phyloP scores from a whole-genome alignment of 345 rosid species.

The Geranium rotundifolium region DNA sequence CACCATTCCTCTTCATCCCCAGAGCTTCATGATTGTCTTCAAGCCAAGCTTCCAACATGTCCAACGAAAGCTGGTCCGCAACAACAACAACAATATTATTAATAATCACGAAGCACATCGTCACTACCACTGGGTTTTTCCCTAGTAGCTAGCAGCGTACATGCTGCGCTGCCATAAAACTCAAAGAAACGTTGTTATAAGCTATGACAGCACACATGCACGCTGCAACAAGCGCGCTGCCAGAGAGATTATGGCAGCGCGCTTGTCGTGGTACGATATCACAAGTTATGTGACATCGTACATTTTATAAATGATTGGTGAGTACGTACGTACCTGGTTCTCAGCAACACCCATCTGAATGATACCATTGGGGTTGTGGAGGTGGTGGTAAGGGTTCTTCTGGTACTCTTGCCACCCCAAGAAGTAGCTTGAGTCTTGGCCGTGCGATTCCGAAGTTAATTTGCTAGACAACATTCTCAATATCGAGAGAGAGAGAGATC shows the following conservation, averaged over 20 bases:
- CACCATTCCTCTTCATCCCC: constrained; percentile 39
- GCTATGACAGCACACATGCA: no score
- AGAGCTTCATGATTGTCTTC: constrained; percentile 43
- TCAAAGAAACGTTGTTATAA: no score
- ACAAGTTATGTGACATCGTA: no score
- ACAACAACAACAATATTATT: background rate
- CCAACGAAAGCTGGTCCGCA: constrained; percentile 47
- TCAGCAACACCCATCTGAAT: constrained; percentile 96
- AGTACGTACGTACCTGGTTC: constrained; percentile 60
- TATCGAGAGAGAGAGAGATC: no score
- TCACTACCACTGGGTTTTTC: no score
- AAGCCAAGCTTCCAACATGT: constrained; percentile 66
- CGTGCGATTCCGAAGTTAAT: constrained; percentile 51
- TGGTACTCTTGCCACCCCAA: constrained; percentile 70
- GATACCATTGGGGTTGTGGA: constrained; percentile 56
- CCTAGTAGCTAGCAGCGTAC: no score
- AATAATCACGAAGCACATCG: background rate
- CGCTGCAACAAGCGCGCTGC: no score
- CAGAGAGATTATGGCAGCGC: no score
- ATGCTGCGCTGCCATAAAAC: no score
- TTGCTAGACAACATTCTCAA: constrained; percentile 52
- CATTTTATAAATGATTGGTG: background rate
- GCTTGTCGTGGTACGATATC: no score
- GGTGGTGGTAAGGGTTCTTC: constrained; percentile 51
- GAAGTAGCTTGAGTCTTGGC: constrained; percentile 78